Percentiles rank a stretch among this genome's conserved stretches.
These are phyloP conservation scores for Protomyces macrosporus DNA, from an alignment of 1,139 yeast genomes.

Conservation along the genomic window DNA sequence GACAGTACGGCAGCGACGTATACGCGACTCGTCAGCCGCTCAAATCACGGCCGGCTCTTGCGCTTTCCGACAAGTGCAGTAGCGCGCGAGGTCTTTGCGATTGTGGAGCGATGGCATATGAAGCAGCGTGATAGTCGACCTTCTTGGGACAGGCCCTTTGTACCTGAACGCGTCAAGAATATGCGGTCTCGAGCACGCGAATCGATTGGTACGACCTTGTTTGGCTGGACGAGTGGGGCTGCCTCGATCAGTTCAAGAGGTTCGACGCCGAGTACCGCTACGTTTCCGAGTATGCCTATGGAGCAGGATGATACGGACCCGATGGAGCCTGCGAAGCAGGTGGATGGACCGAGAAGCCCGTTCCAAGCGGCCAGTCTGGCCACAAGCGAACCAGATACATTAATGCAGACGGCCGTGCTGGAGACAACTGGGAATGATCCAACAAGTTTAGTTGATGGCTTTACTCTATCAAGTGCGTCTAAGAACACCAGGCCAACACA, in stretches of 20 bases:
- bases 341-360: background rate
- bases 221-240: slow-evolving; percentile 18
- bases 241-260: background rate
- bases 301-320: background rate
- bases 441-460: too few relatives aligned
- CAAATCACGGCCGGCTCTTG: background rate
- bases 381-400: background rate
- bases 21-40: background rate
- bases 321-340: background rate
- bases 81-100: background rate
- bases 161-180: background rate
- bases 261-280: background rate
- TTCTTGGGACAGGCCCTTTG: slow-evolving; percentile 11
- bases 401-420: background rate
- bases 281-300: background rate
- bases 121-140: background rate
- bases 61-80: slow-evolving; percentile 1
- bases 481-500: background rate
- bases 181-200: slow-evolving; percentile 4
- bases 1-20: slow-evolving; percentile 8
- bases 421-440: background rate
- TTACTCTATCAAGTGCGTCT: too few relatives aligned
- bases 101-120: slow-evolving; percentile 3
- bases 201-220: slow-evolving; percentile 13
- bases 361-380: too few relatives aligned